These are phyloP conservation scores for Hepatocystis sp. DNA, from an alignment of 169 alveolate genomes.

Conservation along the genomic window DNA sequence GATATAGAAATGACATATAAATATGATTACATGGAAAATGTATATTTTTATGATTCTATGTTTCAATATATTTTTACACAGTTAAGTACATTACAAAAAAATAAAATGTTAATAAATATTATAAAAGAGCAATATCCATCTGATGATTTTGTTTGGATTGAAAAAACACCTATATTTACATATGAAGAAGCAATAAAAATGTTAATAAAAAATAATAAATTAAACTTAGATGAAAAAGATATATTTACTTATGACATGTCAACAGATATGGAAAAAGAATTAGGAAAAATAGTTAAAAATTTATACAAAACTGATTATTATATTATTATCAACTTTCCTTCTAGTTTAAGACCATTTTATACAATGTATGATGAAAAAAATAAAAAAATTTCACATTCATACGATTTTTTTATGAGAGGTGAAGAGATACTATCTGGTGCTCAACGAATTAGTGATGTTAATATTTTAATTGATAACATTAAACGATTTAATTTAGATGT, in stretches of 20 bases:
- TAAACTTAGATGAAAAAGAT: slow-evolving; percentile 87
- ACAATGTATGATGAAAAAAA: slow-evolving; percentile 95
- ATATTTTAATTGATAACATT: slow-evolving; percentile 87
- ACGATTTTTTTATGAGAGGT: slow-evolving; percentile 99
- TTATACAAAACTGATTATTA: slow-evolving; percentile 98
- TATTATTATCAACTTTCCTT: slow-evolving; percentile 97
- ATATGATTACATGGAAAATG: slow-evolving; percentile 96
- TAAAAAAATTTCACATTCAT: slow-evolving; percentile 92
- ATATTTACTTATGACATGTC: slow-evolving; percentile 89
- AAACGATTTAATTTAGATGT: slow-evolving; percentile 90
- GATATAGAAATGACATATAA: slow-evolving; percentile 98
- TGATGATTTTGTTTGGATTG: slow-evolving; percentile 56
- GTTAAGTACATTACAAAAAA: slow-evolving; percentile 77
- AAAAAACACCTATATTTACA: slow-evolving; percentile 66
- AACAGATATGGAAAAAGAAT: slow-evolving; percentile 96
- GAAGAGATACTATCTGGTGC: slow-evolving; percentile 99
- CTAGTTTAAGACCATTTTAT: slow-evolving; percentile 98
- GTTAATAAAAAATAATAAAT: slow-evolving; percentile 81
- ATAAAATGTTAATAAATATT: slow-evolving; percentile 24
- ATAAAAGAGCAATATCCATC: slow-evolving; percentile 71
- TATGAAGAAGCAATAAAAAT: slow-evolving; percentile 84
- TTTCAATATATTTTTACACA: slow-evolving; percentile 93
- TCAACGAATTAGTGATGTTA: slow-evolving; percentile 98
- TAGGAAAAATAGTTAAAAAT: slow-evolving; percentile 95
- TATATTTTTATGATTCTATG: slow-evolving; percentile 94